These are phyloP conservation scores for Lyophyllum semitale DNA, from an alignment of 768 basidiomycete genomes.

Conservation along the genomic window DNA sequence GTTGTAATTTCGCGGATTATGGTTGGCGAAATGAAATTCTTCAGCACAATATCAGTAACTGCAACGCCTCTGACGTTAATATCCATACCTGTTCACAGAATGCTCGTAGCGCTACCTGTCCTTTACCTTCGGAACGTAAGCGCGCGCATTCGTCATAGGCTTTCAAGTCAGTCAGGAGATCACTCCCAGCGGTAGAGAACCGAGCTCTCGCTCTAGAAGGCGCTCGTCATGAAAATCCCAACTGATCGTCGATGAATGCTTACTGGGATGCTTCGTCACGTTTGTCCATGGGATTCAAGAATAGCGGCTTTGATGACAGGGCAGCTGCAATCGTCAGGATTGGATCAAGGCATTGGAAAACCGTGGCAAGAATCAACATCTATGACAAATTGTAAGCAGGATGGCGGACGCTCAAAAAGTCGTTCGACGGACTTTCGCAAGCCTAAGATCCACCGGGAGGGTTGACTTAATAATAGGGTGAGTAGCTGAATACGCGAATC, in stretches of 20 bases:
- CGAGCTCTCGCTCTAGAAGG: slow-evolving; percentile 63
- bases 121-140: slow-evolving; percentile 51
- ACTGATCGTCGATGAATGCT: slow-evolving; percentile 15
- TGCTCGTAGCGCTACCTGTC: slow-evolving; percentile 41
- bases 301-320: slow-evolving; percentile 87
- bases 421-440: slow-evolving; percentile 66
- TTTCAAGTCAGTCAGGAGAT: slow-evolving; percentile 79
- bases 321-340: slow-evolving; percentile 80
- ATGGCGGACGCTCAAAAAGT: background rate
- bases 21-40: slow-evolving; percentile 83
- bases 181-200: slow-evolving; percentile 75
- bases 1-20: slow-evolving; percentile 78
- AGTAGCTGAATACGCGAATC: background rate
- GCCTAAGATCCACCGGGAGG: slow-evolving; percentile 85
- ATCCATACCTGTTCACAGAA: slow-evolving; percentile 73
- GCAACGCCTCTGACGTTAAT: background rate
- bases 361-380: slow-evolving; percentile 86
- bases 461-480: slow-evolving; percentile 50
- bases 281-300: slow-evolving; percentile 79
- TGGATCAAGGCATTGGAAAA: slow-evolving; percentile 84
- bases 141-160: slow-evolving; percentile 70
- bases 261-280: slow-evolving; percentile 79
- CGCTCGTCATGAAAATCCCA: background rate
- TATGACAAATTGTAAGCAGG: slow-evolving; percentile 24
- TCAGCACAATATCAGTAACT: background rate